phyloP scores from a whole-genome alignment of 108 stramenopile genomes.

The Nitzschia sp. region DNA sequence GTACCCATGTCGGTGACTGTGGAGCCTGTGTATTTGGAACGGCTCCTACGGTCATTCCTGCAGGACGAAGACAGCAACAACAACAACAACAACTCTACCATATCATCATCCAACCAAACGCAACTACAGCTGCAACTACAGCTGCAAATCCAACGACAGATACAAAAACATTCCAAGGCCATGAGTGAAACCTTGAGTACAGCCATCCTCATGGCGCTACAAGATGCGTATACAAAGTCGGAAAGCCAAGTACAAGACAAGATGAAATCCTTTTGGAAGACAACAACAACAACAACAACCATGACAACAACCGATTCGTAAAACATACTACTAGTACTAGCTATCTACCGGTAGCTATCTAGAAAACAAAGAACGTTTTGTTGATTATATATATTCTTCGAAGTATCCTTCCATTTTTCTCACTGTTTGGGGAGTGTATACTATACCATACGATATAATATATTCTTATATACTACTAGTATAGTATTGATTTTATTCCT shows the following conservation, averaged over 20 bases:
- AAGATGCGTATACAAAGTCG: slow-evolving; percentile 49
- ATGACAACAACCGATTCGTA: too few species aligned
- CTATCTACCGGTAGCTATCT: too few species aligned
- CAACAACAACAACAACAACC: too few species aligned
- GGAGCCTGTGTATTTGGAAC: slow-evolving; percentile 38
- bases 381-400: too few species aligned
- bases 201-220: slow-evolving; percentile 39
- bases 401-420: too few species aligned
- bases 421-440: too few species aligned
- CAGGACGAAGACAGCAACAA: slow-evolving; percentile 3
- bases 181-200: slow-evolving; percentile 20
- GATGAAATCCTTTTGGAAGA: slow-evolving; percentile 41
- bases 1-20: slow-evolving; percentile 37
- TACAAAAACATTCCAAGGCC: neutral
- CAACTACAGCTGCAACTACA: neutral
- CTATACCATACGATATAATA: too few species aligned
- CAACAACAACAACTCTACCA: neutral
- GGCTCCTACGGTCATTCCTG: too few species aligned
- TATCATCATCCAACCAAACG: too few species aligned
- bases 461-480: too few species aligned
- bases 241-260: slow-evolving; percentile 45
- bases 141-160: neutral
- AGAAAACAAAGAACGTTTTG: too few species aligned
- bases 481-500: slow-evolving; percentile 29
- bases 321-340: too few species aligned